Base-by-base conservation (phyloP, 2,329 filamentous ascomycete genomes). In the Neonectria neomacrospora region DNA sequence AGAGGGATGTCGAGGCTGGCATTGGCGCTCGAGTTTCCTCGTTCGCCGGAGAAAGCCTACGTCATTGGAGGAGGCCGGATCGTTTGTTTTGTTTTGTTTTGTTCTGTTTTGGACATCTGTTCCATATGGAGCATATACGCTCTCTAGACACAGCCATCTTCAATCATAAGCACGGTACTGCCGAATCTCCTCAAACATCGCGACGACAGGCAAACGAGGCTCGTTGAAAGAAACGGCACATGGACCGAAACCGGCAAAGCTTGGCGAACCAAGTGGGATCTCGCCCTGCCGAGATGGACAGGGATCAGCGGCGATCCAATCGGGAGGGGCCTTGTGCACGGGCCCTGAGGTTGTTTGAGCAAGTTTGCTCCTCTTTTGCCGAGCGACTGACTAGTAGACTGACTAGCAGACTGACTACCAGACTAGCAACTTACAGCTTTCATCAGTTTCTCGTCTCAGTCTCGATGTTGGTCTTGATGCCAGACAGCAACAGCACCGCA, bases 301-400 rank as follows among this genome's bases (percentile, higher is more conserved):
- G 26, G 57, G 42, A 50, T 61, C 42, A 28, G 60, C 53, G 42
- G 28, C 45, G 37, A 45, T 52, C 71, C 71, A 73, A 73, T 72
- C 61, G 61, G 48, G 55, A 9, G 32, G 41, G 3, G 1, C 2
- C 0, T 45, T 37, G 53, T 52, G 67, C 65, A 66, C 64, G 65
- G 61, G 59, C 67, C 67, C 44, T 79, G 77, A 77, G 77, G 70
- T 65, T 74, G 64, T 79, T 79, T 79, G 77, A 79, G 77, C 77
- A 79, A 79, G 76, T 78, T 78, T 76, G 63, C 64, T 64, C 22
- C 56, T 63, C 51, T 57, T 58, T 56, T 39, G 22, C 34, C 56
- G 65, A 28, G 34, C 28, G 44, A 47, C 28, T 37, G n/a, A n/a
- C n/a, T n/a, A n/a, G n/a, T n/a, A 37, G 39, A 22, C 34, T 45